Evolutionary conservation across 805 yeast species (phyloP).

Genomic region (Teunomyces atbi): DNA sequence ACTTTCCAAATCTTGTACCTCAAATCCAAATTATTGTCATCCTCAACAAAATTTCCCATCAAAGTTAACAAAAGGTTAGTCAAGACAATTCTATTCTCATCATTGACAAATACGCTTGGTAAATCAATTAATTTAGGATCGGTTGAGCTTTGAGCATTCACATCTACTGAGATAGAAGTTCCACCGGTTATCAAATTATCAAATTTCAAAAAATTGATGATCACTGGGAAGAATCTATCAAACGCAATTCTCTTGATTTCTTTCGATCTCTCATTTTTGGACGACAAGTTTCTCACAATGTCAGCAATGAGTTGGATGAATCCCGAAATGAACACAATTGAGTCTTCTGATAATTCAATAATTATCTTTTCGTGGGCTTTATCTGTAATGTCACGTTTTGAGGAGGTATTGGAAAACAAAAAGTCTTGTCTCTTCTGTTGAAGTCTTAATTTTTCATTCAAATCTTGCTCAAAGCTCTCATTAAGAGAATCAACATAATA

Average conservation of each 20-base stretch:
- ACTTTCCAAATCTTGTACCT: slow-evolving; percentile 62
- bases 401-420: slow-evolving; percentile 17
- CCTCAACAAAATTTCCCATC: slow-evolving; percentile 50
- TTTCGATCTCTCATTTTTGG: slow-evolving; percentile 20
- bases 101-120: slow-evolving; percentile 26
- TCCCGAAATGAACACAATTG: slow-evolving; percentile 70
- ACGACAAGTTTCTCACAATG: slow-evolving; percentile 28
- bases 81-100: slow-evolving; percentile 35
- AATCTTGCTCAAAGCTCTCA: slow-evolving; percentile 36
- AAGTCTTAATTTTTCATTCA: slow-evolving; percentile 25
- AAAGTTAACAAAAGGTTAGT: slow-evolving; percentile 47
- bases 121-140: slow-evolving; percentile 16
- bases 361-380: slow-evolving; percentile 31
- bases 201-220: slow-evolving; percentile 35
- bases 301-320: slow-evolving; percentile 60
- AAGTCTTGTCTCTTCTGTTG: slow-evolving; percentile 38
- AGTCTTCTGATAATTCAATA: slow-evolving; percentile 74
- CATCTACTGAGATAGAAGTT: slow-evolving; percentile 10
- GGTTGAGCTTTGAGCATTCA: slow-evolving; percentile 8
- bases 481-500: slow-evolving; percentile 50
- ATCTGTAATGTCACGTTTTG: slow-evolving; percentile 20
- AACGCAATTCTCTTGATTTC: slow-evolving; percentile 29
- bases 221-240: slow-evolving; percentile 32
- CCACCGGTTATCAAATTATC: slow-evolving; percentile 34
- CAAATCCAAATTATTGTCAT: slow-evolving; percentile 24